Evolutionary conservation across 495 filamentous ascomycete genomes (phyloP), one percentile per base, ranked within the genome.

Genomic region (Friedmanniomyces endolithicus): DNA sequence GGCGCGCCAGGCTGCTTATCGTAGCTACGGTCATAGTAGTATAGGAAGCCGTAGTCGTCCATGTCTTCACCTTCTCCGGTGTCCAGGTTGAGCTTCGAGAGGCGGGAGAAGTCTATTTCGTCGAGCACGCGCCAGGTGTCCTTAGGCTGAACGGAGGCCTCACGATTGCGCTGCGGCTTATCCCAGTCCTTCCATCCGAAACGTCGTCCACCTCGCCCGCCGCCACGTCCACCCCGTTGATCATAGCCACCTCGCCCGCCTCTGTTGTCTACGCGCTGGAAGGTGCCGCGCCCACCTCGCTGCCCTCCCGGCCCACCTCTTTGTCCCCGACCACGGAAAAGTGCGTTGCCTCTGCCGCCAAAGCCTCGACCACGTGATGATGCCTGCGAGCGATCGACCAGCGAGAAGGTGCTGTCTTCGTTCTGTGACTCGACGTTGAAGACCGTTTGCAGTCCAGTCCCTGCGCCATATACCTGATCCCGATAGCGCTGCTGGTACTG

Each of bases 171-270:
- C 71, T 92, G 82, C 34, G 92, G 92, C 80, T 97, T 98, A 73
- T 98, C 92, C 67, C 88, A 95, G 67, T 98, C 92, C 70, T 90
- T 95, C 90, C 92, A 97, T 65, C 92, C 94, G 66, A 95, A 96
- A 45, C 94, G 79, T 57, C 92, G 82, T 33, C 87, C 87, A 27
- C 82, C 79, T 48, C 81, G 65, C 40, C 75, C 74, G 47, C 75
- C 74, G 47, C 70, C 63, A 58, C 85, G 78, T 24, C 87, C 86
- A 34, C 75, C 76, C 75, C 85, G 60, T 78, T 75, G 63, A 77
- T 77, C 71, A 49, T 70, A 70, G 25, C 52, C 57, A 44, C 88
- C 85, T 62, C 84, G 84, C 14, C 77, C 77, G 45, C 84, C 72
- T 25, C 78, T 78, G 57, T 82, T 80, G 53, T 80, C 67, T 41